These are phyloP conservation scores for Helenozyma rhizophorensis DNA, from an alignment of 805 yeast species.

Conservation along the genomic window DNA sequence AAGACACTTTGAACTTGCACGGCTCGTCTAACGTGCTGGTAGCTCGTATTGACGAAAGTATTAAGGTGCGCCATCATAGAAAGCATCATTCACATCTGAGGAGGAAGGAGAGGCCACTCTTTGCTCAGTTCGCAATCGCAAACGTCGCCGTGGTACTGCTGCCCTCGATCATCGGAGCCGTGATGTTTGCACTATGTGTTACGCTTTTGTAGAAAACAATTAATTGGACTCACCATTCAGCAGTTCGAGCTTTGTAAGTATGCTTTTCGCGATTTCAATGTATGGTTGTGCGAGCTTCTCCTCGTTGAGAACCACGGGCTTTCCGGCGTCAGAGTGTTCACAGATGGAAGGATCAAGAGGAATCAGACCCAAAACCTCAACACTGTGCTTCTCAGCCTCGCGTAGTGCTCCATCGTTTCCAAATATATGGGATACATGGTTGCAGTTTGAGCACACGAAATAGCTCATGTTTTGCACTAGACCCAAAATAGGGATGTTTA, in stretches of 20 bases:
- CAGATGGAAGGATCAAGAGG: conserved; percentile 66
- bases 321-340: conserved; percentile 56
- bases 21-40: no score
- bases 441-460: conserved; percentile 70
- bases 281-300: conserved; percentile 40
- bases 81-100: no score
- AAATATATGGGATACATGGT: conserved; percentile 69
- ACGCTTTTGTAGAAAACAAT: conserved; percentile 3
- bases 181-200: conserved; percentile 7
- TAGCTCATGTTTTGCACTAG: conserved; percentile 81
- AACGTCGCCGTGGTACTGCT: conserved; percentile 6
- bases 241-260: conserved; percentile 15
- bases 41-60: no score
- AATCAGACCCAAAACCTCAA: conserved; percentile 58
- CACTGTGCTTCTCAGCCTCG: conserved; percentile 44
- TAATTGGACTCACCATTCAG: neutral
- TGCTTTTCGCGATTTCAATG: conserved; percentile 41
- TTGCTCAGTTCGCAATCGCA: conserved; percentile 1
- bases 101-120: neutral
- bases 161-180: conserved; percentile 10
- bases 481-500: conserved; percentile 68
- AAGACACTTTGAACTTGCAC: no score
- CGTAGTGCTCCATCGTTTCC: conserved; percentile 58
- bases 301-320: conserved; percentile 50
- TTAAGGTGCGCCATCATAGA: no score